These are phyloP conservation scores for Yamadazyma scolyti DNA, from an alignment of 805 yeast species.

Conservation along the genomic window DNA sequence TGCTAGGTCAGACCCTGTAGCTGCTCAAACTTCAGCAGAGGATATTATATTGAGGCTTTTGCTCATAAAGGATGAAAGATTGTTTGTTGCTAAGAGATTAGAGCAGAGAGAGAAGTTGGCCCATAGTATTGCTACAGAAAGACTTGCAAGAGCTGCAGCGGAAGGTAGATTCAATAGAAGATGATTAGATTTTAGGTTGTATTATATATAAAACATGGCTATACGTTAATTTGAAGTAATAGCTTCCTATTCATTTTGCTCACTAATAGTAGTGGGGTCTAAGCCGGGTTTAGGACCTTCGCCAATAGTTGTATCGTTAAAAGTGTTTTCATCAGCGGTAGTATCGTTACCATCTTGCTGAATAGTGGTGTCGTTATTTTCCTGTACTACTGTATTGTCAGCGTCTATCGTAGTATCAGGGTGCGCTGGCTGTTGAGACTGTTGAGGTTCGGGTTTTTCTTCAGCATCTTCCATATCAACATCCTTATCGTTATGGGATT, in stretches of 20 bases:
- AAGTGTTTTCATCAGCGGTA: slow-evolving; percentile 38
- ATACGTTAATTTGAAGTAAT: slow-evolving; percentile 5
- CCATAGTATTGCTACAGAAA: slow-evolving; percentile 51
- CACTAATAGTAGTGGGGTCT: slow-evolving; percentile 1
- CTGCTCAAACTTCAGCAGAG: slow-evolving; percentile 47
- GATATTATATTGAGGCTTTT: slow-evolving; percentile 71
- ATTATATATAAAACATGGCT: slow-evolving; percentile 2
- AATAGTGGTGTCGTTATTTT: slow-evolving; percentile 44
- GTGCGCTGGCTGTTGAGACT: neutral
- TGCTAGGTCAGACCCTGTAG: slow-evolving; percentile 39
- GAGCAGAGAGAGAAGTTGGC: slow-evolving; percentile 60
- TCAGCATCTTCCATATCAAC: slow-evolving; percentile 10
- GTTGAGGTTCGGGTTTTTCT: neutral
- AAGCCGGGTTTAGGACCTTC: no score
- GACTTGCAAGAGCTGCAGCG: slow-evolving; percentile 45
- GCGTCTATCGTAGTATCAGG: slow-evolving; percentile 30
- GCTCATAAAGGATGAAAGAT: slow-evolving; percentile 58
- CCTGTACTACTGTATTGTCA: slow-evolving; percentile 47
- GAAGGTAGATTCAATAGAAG: slow-evolving; percentile 27
- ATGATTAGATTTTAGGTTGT: neutral
- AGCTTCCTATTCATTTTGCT: neutral
- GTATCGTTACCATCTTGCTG: slow-evolving; percentile 49
- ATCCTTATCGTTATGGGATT: slow-evolving; percentile 13
- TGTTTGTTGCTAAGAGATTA: slow-evolving; percentile 56
- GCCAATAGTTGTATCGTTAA: slow-evolving; percentile 20